phyloP scores from a whole-genome alignment of 805 yeast genomes.

The Candida ulmi region DNA sequence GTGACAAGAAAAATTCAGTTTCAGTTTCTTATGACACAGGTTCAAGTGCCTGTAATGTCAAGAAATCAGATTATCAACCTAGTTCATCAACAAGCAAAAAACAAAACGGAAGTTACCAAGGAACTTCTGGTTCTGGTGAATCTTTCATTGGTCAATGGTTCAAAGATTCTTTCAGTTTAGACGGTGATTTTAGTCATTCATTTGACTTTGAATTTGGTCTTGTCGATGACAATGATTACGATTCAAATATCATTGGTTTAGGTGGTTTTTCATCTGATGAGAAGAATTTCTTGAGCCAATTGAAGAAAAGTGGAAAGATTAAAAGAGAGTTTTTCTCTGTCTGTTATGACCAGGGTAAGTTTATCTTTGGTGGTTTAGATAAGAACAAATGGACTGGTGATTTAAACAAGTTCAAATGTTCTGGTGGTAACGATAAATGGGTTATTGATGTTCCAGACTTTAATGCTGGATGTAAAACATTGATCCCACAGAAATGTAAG shows the following conservation, averaged over 20 bases:
- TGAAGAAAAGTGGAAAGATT: conserved; percentile 5
- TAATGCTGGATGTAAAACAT: conserved; percentile 10
- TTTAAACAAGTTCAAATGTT: conserved; percentile 17
- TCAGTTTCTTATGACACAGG: conserved; percentile 8
- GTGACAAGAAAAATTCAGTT: conserved; percentile 5
- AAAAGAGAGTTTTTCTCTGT: conserved; percentile 12
- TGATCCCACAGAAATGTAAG: conserved; percentile 7
- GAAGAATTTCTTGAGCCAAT: conserved; percentile 4
- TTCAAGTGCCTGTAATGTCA: conserved; percentile 3
- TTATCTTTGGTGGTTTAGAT: conserved; percentile 48
- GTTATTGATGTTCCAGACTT: conserved; percentile 22
- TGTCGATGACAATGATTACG: conserved; percentile 1
- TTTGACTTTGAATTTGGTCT: conserved; percentile 8
- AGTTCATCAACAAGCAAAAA: conserved; percentile 1
- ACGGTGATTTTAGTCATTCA: background rate
- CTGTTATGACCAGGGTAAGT: conserved; percentile 9
- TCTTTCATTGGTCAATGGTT: conserved; percentile 7
- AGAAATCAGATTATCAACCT: conserved; percentile 3
- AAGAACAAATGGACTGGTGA: conserved; percentile 39
- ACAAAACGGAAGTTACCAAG: background rate
- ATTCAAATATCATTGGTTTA: conserved; percentile 11
- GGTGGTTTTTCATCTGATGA: conserved; percentile 2
- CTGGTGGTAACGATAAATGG: conserved; percentile 5
- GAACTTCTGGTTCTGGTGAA: conserved; percentile 5
- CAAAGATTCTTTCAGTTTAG: conserved; percentile 8